These are phyloP conservation scores for Populus davidiana DNA, from an alignment of 345 rosid genomes.

Conservation along the genomic window DNA sequence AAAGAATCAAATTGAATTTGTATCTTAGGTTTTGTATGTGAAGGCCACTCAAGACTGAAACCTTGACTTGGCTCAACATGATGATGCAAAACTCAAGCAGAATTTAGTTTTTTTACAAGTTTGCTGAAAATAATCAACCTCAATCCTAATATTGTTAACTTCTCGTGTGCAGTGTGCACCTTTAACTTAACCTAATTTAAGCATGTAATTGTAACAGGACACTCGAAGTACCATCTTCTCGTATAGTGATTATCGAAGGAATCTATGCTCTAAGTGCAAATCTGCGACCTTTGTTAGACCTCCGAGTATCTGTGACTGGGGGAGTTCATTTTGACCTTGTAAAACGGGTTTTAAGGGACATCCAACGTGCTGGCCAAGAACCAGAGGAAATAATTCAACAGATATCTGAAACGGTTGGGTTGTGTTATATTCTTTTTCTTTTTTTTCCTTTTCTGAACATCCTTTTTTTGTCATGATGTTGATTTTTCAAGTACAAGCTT, in stretches of 20 bases:
- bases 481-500: slow-evolving; percentile 15
- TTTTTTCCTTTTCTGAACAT: not conserved
- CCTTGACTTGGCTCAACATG: not conserved
- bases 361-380: slow-evolving; percentile 97
- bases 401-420: slow-evolving; percentile 90
- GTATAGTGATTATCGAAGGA: slow-evolving; percentile 91
- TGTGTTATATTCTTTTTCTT: not conserved
- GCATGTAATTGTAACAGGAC: slow-evolving; percentile 50
- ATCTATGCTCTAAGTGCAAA: slow-evolving; percentile 93
- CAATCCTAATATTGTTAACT: not conserved
- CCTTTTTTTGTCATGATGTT: not conserved
- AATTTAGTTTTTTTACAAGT: no score
- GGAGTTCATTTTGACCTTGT: slow-evolving; percentile 99
- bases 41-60: not conserved
- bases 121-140: no score
- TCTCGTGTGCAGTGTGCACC: not conserved
- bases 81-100: no score
- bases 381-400: slow-evolving; percentile 97
- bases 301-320: slow-evolving; percentile 85
- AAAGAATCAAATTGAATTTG: not conserved
- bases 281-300: slow-evolving; percentile 80
- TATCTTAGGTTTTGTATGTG: not conserved
- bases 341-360: slow-evolving; percentile 91
- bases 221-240: slow-evolving; percentile 84
- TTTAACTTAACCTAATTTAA: slow-evolving; percentile 14